Conservation (phyloP, 176 grass and related monocot genomes). For the Otatea glauca region DNA sequence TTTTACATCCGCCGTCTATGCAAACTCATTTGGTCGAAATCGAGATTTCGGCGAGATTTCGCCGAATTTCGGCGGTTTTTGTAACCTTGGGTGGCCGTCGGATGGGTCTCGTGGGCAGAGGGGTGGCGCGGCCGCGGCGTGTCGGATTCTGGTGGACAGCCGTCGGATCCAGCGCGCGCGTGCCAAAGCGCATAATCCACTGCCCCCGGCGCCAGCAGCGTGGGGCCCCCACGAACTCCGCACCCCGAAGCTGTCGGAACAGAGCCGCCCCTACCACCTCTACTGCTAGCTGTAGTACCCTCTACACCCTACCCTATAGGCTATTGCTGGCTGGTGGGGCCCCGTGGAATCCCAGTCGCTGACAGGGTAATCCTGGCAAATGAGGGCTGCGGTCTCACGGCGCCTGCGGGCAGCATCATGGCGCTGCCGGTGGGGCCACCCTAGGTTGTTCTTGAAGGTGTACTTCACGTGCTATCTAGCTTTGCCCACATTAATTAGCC, state of each 20-base stretch:
- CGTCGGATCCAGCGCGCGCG: slow-evolving; percentile 44
- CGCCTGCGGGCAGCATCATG: neutral
- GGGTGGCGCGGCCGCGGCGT: neutral
- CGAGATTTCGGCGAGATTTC: no score
- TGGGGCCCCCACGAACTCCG: neutral
- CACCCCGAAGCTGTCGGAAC: slow-evolving; percentile 6
- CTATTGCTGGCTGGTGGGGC: neutral
- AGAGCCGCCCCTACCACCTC: neutral
- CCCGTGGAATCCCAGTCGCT: neutral
- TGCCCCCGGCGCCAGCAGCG: neutral
- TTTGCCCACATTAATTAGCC: slow-evolving; percentile 6
- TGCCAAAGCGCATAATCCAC: slow-evolving; percentile 41
- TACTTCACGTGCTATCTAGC: slow-evolving; percentile 19
- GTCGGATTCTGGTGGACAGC: slow-evolving; percentile 42
- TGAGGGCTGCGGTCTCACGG: neutral
- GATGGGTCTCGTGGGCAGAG: slow-evolving; percentile 3
- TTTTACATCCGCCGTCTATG: no score
- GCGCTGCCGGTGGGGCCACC: slow-evolving; percentile 23
- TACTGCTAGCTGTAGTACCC: neutral
- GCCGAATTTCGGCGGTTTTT: no score
- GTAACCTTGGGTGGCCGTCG: neutral
- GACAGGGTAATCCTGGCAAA: neutral
- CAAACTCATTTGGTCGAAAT: no score
- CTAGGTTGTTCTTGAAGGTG: slow-evolving; percentile 10
- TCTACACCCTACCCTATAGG: neutral